Evolutionary conservation across 192 early-diverging fungal genomes (phyloP), one percentile per base, ranked within the genome.

Genomic region (Podila verticillata): DNA sequence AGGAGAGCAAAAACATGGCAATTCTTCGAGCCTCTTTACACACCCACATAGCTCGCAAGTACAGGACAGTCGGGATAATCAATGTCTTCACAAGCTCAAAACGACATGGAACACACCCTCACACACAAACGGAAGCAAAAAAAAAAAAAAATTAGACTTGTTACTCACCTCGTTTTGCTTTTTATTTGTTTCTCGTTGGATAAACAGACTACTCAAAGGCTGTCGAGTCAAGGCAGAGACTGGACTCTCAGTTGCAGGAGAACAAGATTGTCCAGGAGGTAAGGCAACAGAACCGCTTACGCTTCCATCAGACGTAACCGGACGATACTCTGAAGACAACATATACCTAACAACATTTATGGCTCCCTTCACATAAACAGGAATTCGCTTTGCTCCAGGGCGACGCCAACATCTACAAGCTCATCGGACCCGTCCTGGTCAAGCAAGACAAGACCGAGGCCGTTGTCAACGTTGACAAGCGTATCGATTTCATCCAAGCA

Each of bases 201-300:
- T 44, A 44, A n/a, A 26, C 69, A 96, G 97, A 98, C 48, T 89
- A 93, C 63, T 61, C 89, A 34, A 92, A 90, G 70, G 90, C 91
- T 28, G 91, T 97, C 26, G 83, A 86, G 56, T 90, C 86, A 63
- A 89, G 94, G 51, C 91, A 94, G 68, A 91, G 91, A 69, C 88
- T 99, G 20, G 96, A 99, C 72, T 97, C 98, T 30, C 98, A 99
- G 82, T 86, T 96, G 44, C 93, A 97, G 67, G 98, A 99, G 66
- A 99, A 99, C 85, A 94, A 96, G 74, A 68, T 95, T 66, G 96
- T 99, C 17, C 85, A 93, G 66, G 92, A 44, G 39, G 39, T 44
- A 44, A 44, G n/a, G n/a, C n/a, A 44, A 2, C 2, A 17, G 13
- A 15, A 44, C 39, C n/a, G n/a, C n/a, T n/a, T n/a, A n/a, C n/a